These are phyloP conservation scores for Xylariales sp. DNA, from an alignment of 2,329 filamentous ascomycete genomes.

Conservation along the genomic window DNA sequence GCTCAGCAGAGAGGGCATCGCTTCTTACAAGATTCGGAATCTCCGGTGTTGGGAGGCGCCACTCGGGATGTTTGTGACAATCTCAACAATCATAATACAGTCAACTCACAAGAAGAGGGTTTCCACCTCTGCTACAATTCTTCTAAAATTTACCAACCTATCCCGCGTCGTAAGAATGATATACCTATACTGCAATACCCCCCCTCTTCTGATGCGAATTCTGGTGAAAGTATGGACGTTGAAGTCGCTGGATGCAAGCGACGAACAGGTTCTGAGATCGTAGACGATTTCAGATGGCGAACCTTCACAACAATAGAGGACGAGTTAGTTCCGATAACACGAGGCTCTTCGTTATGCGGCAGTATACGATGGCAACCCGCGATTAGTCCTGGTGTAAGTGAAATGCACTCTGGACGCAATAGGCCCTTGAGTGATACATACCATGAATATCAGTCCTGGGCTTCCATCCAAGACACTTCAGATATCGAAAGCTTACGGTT, in stretches of 20 bases:
- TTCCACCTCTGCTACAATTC: too few species aligned
- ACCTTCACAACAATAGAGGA: constrained; percentile 1
- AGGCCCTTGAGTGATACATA: not conserved
- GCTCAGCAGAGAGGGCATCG: not conserved
- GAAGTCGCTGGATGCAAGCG: constrained; percentile 11
- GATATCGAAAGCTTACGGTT: not conserved
- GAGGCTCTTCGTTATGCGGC: constrained; percentile 7
- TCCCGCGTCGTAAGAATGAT: constrained; percentile 15
- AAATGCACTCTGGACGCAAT: not conserved
- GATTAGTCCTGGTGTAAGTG: constrained; percentile 5
- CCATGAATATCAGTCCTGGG: not conserved
- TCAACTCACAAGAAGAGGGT: too few species aligned
- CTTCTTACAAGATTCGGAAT: not conserved
- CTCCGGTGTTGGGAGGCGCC: too few species aligned
- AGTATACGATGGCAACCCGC: constrained; percentile 1
- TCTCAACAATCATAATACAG: too few species aligned
- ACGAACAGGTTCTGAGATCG: constrained; percentile 8
- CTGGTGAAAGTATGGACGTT: constrained; percentile 1
- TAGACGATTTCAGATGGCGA: constrained; percentile 7
- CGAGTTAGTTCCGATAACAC: constrained; percentile 6
- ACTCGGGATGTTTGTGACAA: too few species aligned
- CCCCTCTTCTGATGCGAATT: constrained; percentile 20
- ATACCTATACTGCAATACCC: constrained; percentile 20
- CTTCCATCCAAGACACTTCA: not conserved
- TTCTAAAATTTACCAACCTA: not conserved